A percentile compares a stretch with the other conserved stretches of the same genome.
These are phyloP conservation scores for Nephelium lappaceum DNA, from an alignment of 345 rosid genomes.

Conservation along the genomic window DNA sequence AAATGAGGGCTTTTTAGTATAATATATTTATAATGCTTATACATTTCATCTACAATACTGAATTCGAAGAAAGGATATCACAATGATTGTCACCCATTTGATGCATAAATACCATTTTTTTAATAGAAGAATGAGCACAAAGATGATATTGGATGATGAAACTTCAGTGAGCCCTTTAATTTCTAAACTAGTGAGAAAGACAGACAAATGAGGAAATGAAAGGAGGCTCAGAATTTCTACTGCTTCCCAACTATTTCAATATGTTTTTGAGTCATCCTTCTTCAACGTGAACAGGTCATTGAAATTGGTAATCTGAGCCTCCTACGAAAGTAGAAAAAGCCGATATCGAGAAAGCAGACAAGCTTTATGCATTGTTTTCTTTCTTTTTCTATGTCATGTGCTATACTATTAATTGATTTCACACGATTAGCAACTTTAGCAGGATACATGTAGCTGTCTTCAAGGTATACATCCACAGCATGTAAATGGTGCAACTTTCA, in stretches of 20 bases:
- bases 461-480: neutral
- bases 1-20: too few relatives aligned
- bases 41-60: too few relatives aligned
- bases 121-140: neutral
- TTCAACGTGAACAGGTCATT: neutral
- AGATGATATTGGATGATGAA: conserved; percentile 4
- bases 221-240: neutral
- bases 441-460: neutral
- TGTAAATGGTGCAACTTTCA: neutral
- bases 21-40: too few relatives aligned
- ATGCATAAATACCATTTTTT: neutral
- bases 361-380: neutral
- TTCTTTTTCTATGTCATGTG: neutral
- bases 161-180: neutral
- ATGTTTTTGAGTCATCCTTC: neutral
- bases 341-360: neutral
- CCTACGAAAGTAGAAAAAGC: neutral
- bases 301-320: neutral
- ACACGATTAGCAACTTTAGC: neutral
- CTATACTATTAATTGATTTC: neutral
- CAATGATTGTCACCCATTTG: neutral
- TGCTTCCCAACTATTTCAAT: neutral
- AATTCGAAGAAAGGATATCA: too few relatives aligned
- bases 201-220: neutral
- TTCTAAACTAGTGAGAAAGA: neutral